Evolutionary conservation across 805 yeast species (phyloP), one percentile per base, ranked within the genome.

Genomic region (Huiozyma naganishii): DNA sequence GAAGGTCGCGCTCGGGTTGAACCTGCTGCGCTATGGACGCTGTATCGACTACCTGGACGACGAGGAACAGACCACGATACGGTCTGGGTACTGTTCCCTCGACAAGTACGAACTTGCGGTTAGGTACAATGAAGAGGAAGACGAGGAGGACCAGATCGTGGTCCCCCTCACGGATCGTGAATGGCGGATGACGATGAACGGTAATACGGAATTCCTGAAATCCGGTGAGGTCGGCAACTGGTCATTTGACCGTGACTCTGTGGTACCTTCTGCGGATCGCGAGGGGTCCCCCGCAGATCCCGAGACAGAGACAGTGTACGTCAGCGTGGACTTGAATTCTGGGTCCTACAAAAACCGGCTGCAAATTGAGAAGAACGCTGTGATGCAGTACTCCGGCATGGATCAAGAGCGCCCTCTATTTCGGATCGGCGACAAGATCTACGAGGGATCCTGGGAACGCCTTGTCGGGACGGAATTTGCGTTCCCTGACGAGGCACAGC

Each of bases 171-270:
- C 23, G 10, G 23, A 17, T 4, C 36, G 12, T n/a, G 9, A 56
- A 29, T 90, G 96, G 96, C 59, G 53, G 6, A 57, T 81, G 42
- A 68, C 68, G 13, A 70, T 74, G 72, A 85, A 84, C 58, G 96
- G 97, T 5, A 72, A 77, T 49, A 76, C 86, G 6, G 78, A 73
- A 37, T 88, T 81, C 53, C 67, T 90, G 48, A 60, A 74, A 6
- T 63, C 71, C 6, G 97, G 97, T 6, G 92, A 89, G 54, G 96
- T 88, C 61, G 86, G 87, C 94, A 80, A 85, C 57, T 89, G 97
- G 97, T 77, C 80, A 53, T 90, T 88, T 67, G 76, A 74, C 54
- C 70, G 67, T 42, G 6, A 5, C 8, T 23, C 13, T 23, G 32
- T 17, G 6, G 27, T 2, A 17, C 8, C 6, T 11, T 23, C 8